Conservation (phyloP, 2,329 filamentous ascomycete genomes). For the Penicillium sp. region DNA sequence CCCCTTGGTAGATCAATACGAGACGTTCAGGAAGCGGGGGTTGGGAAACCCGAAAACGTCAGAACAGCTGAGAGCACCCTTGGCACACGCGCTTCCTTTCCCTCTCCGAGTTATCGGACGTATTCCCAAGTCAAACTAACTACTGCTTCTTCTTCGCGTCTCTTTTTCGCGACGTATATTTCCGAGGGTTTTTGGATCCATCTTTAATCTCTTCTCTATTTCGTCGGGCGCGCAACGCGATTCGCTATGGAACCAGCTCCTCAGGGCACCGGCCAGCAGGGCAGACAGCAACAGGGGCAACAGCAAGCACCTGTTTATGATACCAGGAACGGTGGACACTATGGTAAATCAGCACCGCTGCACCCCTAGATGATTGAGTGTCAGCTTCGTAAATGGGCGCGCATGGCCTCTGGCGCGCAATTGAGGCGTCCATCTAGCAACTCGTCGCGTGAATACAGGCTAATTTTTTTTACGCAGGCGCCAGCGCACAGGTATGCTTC, state of each 20-base stretch:
- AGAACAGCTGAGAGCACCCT: slow-evolving; percentile 21
- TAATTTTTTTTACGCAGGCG: slow-evolving; percentile 52
- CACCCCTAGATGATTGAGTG: neutral
- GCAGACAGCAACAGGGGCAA: slow-evolving; percentile 53
- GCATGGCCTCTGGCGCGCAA: neutral
- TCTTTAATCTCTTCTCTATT: neutral
- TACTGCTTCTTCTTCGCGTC: neutral
- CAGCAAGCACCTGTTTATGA: slow-evolving; percentile 67
- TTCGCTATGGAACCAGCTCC: slow-evolving; percentile 57
- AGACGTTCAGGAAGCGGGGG: slow-evolving; percentile 5
- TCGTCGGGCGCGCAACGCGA: slow-evolving; percentile 5
- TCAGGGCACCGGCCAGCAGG: slow-evolving; percentile 58
- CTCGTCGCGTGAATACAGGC: neutral
- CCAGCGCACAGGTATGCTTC: slow-evolving; percentile 64
- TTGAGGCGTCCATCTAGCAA: neutral
- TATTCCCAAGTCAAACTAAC: neutral
- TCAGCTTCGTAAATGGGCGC: neutral
- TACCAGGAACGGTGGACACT: slow-evolving; percentile 71
- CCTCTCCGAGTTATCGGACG: neutral
- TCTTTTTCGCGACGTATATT: neutral
- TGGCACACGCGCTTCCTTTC: slow-evolving; percentile 11
- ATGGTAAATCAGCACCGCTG: slow-evolving; percentile 53
- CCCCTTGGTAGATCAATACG: neutral
- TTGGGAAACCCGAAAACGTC: slow-evolving; percentile 19
- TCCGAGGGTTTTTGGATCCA: neutral